Base-by-base conservation (phyloP, 1,284 basidiomycete genomes). In the Heliocybe sulcata region DNA sequence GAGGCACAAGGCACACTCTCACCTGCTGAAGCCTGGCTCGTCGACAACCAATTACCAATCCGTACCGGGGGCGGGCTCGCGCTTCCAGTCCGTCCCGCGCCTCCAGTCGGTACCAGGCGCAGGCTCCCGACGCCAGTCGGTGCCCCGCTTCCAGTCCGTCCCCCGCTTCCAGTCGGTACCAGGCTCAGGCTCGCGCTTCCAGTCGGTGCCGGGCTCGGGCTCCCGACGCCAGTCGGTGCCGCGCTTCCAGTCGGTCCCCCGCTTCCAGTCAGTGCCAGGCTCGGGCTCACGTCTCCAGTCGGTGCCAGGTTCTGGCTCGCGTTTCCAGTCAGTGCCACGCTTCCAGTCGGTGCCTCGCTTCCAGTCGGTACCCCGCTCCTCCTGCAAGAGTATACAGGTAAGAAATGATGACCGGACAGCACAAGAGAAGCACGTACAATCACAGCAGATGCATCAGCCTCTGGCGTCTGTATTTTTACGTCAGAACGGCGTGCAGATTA, bases 61-160 rank as follows among this genome's bases (percentile, higher is more conserved):
- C 12, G 16, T 42, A 42, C 38, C 38, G 38, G 38, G 29, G 42
- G n/a, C 19, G 16, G 42, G 9, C 31, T 52, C 51, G n/a, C 51
- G 51, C 51, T 52, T 52, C 51, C 51, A 52, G 51, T 52, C 51
- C 27, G 51, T 14, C 35, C 35, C 54, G 3, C 53, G 42, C 54
- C 52, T 55, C 54, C 51, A 55, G 29, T 45, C 35, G n/a, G 51
- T 45, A 29, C 31, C 52, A n/a, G 38, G 38, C 38, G 6, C 38
- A 19, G 23, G 16, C 23, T 23, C 53, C 22, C 60, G 56, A 35
- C 56, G 57, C 61, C 61, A 62, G 33, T 56, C 56, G 14, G n/a
- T 35, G 29, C n/a, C 53, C 22, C 60, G 53, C 47, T 56, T 59
- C 61, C 61, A 62, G 35, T 55, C 56, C 1, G 45, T 16, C 19